Conservation (phyloP, 495 filamentous ascomycete genomes). For the Neurospora sp. region DNA sequence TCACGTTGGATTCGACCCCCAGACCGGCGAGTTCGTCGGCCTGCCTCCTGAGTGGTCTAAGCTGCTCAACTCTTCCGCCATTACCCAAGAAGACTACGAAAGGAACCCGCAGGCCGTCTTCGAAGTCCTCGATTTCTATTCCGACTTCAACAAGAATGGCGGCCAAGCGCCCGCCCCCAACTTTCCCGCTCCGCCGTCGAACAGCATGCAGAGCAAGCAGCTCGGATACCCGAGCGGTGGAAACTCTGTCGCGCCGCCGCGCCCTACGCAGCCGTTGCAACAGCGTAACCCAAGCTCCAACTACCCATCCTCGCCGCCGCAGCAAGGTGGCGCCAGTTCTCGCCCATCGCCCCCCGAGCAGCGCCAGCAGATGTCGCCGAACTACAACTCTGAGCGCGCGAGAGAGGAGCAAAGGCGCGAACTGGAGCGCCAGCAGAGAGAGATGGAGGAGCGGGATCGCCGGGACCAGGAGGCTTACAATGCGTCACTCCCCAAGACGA, state of each 20-base stretch:
- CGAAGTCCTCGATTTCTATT: constrained; percentile 95
- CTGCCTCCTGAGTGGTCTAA: constrained; percentile 94
- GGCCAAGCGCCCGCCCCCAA: constrained; percentile 64
- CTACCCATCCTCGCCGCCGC: constrained; percentile 13
- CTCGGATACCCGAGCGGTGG: constrained; percentile 49
- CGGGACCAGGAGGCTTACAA: constrained; percentile 78
- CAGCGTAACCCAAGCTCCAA: constrained; percentile 41
- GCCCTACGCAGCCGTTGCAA: constrained; percentile 45
- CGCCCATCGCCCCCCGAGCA: constrained; percentile 34
- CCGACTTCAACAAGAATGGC: constrained; percentile 84
- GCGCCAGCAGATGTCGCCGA: constrained; percentile 34
- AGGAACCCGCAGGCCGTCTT: constrained; percentile 97
- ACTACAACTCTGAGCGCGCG: constrained; percentile 46
- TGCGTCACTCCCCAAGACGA: constrained; percentile 68
- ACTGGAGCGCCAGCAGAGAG: constrained; percentile 43
- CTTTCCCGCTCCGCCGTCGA: constrained; percentile 51
- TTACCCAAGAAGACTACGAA: constrained; percentile 95
- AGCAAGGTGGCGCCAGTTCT: constrained; percentile 18
- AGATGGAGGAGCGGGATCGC: constrained; percentile 56
- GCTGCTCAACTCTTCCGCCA: constrained; percentile 85
- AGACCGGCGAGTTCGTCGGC: constrained; percentile 85
- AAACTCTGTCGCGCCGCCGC: constrained; percentile 66
- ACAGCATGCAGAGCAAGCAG: constrained; percentile 52
- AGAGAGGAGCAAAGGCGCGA: constrained; percentile 37
- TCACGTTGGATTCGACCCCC: constrained; percentile 93